Evolutionary conservation across 257 asterid genomes (phyloP), one percentile per base, ranked within the genome.

Genomic region (Rauvolfia tetraphylla): DNA sequence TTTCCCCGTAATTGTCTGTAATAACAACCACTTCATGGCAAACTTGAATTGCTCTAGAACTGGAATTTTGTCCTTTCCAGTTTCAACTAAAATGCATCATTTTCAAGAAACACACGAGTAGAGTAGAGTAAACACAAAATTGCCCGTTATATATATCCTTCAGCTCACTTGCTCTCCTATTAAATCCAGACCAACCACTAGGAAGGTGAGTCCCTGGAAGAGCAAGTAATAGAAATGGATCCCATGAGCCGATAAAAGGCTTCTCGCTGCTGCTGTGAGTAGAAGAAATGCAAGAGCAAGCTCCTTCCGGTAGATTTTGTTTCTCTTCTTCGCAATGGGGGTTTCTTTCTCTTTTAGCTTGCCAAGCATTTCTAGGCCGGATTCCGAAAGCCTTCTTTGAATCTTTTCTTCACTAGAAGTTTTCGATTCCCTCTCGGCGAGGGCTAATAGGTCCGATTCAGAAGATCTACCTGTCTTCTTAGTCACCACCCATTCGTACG

Each of bases 401-500:
- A 93, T 82, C 84, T 87, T 89, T 66, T 90, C 97, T 23, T 89
- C 96, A 3, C 79, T 85, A 14, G 68, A 36, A 7, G 62, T 73
- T 66, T 86, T 88, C 3, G 89, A 46, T 77, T 90, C 96, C 76
- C 89, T 87, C 84, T 93, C 97, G 1, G 90, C 93, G 4, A 86
- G 82, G 81, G 92, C 89, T 11, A 89, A 36, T 71, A 93, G 42
- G 81, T 92, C 97, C 0, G 98, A 92, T 27, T 90, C 97, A 0
- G 98, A 91, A 7, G 96, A 86, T 62, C 98, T 81, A 23, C 98
- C 98, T 0, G 96, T 81, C 76, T 94, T 94, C 87, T 94, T 94
- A 0, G 98, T 94, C 59, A 94, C 98, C 5, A 94, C 96, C 98
- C 98, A 94, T 74, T 94, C 98, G 18, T 93, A 91, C 0, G 98